Percentiles rank a stretch among this genome's conserved stretches.
These are phyloP conservation scores for Saccharata proteae DNA, from an alignment of 2,329 filamentous ascomycete species.

Conservation along the genomic window DNA sequence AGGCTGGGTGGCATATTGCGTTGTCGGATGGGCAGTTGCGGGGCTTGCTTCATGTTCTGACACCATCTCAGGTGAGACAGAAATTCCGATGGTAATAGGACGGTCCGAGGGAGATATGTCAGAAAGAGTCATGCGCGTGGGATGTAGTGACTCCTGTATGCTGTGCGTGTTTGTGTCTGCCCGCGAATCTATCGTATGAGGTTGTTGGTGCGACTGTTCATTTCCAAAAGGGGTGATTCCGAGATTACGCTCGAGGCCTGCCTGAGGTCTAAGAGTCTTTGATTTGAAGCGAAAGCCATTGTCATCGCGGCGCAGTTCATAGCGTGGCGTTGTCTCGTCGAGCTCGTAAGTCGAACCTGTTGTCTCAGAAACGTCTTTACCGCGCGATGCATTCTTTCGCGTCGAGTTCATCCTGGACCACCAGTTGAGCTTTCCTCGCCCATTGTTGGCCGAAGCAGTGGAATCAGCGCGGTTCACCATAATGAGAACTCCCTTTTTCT, in stretches of 20 bases:
- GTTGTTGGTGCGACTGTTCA: background rate
- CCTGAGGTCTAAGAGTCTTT: constrained; percentile 14
- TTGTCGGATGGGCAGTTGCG: background rate
- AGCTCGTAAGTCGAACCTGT: constrained; percentile 4
- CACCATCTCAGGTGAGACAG: constrained; percentile 45
- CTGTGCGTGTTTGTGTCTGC: constrained; percentile 2
- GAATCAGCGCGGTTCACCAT: background rate
- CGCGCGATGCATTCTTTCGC: constrained; percentile 3
- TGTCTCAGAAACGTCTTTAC: constrained; percentile 3
- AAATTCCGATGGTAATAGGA: constrained; percentile 63
- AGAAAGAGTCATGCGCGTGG: constrained; percentile 9
- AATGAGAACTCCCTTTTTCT: background rate
- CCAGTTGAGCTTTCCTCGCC: constrained; percentile 6
- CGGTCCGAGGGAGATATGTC: constrained; percentile 56
- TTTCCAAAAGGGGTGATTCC: background rate
- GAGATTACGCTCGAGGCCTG: background rate
- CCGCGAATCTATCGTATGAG: no score
- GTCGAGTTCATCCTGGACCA: constrained; percentile 1
- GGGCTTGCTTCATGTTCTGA: constrained; percentile 16
- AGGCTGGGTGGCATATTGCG: constrained; percentile 11
- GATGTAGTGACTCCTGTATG: no score
- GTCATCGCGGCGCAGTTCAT: background rate
- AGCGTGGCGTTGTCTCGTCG: constrained; percentile 1
- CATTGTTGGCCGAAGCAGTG: constrained; percentile 1
- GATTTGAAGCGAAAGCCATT: constrained; percentile 11